These are phyloP conservation scores for Cubamyces lactineus DNA, from an alignment of 768 basidiomycete species.

Conservation along the genomic window DNA sequence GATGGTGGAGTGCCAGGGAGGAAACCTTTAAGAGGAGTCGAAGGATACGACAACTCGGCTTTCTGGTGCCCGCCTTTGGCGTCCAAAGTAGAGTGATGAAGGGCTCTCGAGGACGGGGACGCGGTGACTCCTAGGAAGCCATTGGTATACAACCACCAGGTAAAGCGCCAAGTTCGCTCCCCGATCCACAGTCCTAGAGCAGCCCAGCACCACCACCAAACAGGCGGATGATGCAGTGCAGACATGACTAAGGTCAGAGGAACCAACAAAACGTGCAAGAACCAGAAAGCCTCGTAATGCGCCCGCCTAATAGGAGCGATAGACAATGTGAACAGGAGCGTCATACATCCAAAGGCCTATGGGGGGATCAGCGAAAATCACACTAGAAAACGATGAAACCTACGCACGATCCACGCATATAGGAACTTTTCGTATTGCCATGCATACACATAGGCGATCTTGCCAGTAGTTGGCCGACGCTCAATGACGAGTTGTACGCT, in stretches of 20 bases:
- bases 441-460: conserved; percentile 50
- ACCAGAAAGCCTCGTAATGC: conserved; percentile 69
- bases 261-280: conserved; percentile 63
- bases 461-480: conserved; percentile 44
- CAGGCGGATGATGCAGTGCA: conserved; percentile 67
- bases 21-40: neutral
- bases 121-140: conserved; percentile 44
- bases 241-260: conserved; percentile 62
- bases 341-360: conserved; percentile 61
- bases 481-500: conserved; percentile 65
- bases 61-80: neutral
- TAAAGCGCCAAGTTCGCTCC: conserved; percentile 60
- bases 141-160: conserved; percentile 63
- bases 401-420: conserved; percentile 59
- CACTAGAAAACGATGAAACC: neutral
- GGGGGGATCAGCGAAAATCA: neutral
- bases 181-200: conserved; percentile 64
- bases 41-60: neutral
- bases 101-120: conserved; percentile 6
- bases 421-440: conserved; percentile 65
- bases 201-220: conserved; percentile 71
- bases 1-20: conserved; percentile 1
- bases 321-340: conserved; percentile 55
- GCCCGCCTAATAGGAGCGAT: conserved; percentile 51
- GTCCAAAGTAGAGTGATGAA: neutral